Evolutionary conservation across 2,329 filamentous ascomycete genomes (phyloP), one percentile per base, ranked within the genome.

Genomic region (Plectosphaerella plurivora): DNA sequence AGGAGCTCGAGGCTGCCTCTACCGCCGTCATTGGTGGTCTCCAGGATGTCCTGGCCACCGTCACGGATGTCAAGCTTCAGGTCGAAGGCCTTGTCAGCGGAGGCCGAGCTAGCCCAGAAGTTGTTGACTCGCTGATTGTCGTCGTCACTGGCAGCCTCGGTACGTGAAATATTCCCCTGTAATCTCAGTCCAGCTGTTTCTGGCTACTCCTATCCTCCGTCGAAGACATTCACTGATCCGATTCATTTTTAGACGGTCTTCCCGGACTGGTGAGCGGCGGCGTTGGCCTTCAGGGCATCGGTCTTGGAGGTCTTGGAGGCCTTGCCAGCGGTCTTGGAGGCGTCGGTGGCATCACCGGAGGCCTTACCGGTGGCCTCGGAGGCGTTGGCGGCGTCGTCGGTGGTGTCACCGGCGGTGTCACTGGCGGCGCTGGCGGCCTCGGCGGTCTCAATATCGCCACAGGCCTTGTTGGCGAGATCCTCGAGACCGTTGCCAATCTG

Each of bases 111-210:
- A 24, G 49, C n/a, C n/a, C 47, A 16, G 41, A 47, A n/a, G 28
- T 36, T 5, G 18, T 58, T n/a, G 47, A 20, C 36, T n/a, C 42
- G 14, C 22, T 59, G 44, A 35, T 52, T 35, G 36, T 37, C 39
- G 18, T 28, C 22, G 9, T 18, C 45, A 42, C 50, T 18, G 39
- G 42, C 44, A 42, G 45, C 47, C 22, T 22, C 22, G 22, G 22
- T 22, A 22, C 22, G 22, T 22, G n/a, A n/a, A n/a, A n/a, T n/a
- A n/a, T n/a, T n/a, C n/a, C n/a, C n/a, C 22, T 22, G 22, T 22
- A 3, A 22, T 22, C 22, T 22, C 5, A 22, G 3, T 22, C 22
- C 22, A 22, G 22, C 22, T 22, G 22, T 22, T 22, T 5, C 22
- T 22, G 22, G 22, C 22, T 22, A 22, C 22, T 22, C 5, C 22